A percentile compares a stretch with the other conserved stretches of the same genome.
Evolutionary conservation across 2,329 filamentous ascomycete genomes (phyloP).

Genomic region (Lecanoromycetidae sp.): DNA sequence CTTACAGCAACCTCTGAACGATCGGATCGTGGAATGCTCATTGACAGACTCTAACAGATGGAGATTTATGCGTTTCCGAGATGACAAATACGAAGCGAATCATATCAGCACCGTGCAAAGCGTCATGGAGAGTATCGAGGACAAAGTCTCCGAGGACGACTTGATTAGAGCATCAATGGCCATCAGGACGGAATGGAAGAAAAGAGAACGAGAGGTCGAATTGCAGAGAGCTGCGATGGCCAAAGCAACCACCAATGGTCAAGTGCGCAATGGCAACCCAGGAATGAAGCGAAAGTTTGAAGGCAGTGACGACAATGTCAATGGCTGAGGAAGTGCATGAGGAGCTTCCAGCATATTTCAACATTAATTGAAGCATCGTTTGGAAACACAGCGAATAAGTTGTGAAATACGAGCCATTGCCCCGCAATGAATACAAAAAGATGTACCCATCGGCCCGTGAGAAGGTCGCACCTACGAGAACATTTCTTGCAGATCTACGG

Average conservation of each 20-base stretch:
- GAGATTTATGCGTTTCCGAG: slow-evolving; percentile 79
- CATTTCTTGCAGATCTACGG: too few species aligned
- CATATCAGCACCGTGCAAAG: slow-evolving; percentile 73
- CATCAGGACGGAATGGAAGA: slow-evolving; percentile 77
- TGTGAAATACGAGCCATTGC: too few species aligned
- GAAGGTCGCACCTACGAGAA: too few species aligned
- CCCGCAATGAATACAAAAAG: too few species aligned
- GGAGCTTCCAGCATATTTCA: too few species aligned
- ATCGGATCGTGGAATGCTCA: slow-evolving; percentile 81
- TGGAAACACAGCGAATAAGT: too few species aligned
- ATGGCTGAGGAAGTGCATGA: background rate
- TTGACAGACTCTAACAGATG: slow-evolving; percentile 64
- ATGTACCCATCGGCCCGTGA: too few species aligned
- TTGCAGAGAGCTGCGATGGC: slow-evolving; percentile 2
- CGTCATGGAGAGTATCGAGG: slow-evolving; percentile 79
- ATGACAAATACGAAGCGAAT: slow-evolving; percentile 87
- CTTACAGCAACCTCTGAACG: slow-evolving; percentile 63
- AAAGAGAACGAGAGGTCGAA: slow-evolving; percentile 30
- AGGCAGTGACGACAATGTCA: background rate
- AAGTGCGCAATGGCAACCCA: background rate
- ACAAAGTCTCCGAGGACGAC: slow-evolving; percentile 73
- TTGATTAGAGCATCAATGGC: slow-evolving; percentile 54
- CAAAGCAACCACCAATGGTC: background rate
- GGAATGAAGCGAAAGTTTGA: slow-evolving; percentile 10
- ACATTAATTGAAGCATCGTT: too few species aligned